Evolutionary conservation across 371 early-diverging fungal genomes (phyloP).

Genomic region (Blastocladiella emersonii): DNA sequence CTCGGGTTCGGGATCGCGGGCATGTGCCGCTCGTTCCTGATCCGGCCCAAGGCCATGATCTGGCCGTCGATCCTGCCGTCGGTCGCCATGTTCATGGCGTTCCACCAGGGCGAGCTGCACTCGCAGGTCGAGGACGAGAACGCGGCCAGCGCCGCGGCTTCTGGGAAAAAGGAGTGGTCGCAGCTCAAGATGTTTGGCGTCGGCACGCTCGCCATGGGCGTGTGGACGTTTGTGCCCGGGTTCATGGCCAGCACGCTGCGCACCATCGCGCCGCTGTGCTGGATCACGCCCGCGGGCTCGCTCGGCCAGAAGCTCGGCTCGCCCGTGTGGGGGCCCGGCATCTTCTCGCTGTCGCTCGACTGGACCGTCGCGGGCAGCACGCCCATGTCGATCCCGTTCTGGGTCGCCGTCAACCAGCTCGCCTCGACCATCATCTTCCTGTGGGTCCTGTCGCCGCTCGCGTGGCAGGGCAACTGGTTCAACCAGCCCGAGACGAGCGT

Average conservation of each 20-base stretch:
- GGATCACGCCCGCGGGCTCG: constrained; percentile 34
- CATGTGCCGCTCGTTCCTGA: constrained; percentile 51
- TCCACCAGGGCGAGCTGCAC: not conserved
- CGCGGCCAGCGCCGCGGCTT: too few species aligned
- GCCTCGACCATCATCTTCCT: not conserved
- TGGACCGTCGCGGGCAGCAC: constrained; percentile 21
- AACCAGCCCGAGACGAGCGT: not conserved
- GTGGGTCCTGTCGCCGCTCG: not conserved
- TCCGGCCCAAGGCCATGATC: constrained; percentile 71
- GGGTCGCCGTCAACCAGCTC: not conserved
- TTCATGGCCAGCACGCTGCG: constrained; percentile 32
- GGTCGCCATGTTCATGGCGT: not conserved
- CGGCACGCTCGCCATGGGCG: not conserved
- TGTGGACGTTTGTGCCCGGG: not conserved
- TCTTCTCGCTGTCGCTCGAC: constrained; percentile 21
- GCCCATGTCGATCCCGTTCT: constrained; percentile 20
- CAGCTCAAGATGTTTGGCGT: not conserved
- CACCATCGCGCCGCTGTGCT: constrained; percentile 58
- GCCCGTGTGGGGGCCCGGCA: constrained; percentile 23
- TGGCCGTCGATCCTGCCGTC: constrained; percentile 57
- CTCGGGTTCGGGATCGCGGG: constrained; percentile 77
- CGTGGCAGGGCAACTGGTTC: not conserved
- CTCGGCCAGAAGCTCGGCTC: constrained; percentile 15
- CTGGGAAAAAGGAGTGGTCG: not conserved
- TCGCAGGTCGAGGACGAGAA: not conserved